These are phyloP conservation scores for Geum urbanum DNA, from an alignment of 306 rosid species.

Conservation along the genomic window DNA sequence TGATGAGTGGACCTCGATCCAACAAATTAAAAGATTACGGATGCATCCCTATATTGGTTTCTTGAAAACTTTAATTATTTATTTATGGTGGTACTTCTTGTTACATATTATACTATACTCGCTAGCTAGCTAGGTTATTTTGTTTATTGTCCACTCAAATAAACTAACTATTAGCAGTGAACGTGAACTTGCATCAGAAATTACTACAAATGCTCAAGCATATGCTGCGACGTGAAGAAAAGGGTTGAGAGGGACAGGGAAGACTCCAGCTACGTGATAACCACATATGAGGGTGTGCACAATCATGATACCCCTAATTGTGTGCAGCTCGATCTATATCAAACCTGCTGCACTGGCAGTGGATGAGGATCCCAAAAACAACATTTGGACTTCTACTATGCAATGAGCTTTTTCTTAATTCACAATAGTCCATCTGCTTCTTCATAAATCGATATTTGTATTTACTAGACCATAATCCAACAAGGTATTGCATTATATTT, in stretches of 20 bases:
- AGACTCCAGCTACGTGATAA: slow-evolving; percentile 68
- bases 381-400: not conserved
- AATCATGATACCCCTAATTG: slow-evolving; percentile 56
- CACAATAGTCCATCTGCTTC: not conserved
- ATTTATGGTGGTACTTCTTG: not conserved
- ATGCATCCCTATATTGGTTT: too few relatives aligned
- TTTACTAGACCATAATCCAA: not conserved
- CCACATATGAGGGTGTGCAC: slow-evolving; percentile 78
- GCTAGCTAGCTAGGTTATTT: too few relatives aligned
- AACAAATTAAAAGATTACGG: too few relatives aligned
- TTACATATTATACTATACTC: too few relatives aligned
- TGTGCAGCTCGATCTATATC: not conserved
- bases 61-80: not conserved
- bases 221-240: slow-evolving; percentile 73
- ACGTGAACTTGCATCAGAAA: slow-evolving; percentile 39
- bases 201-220: slow-evolving; percentile 75
- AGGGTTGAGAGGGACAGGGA: slow-evolving; percentile 77
- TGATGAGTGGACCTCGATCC: too few relatives aligned
- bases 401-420: not conserved
- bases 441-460: not conserved
- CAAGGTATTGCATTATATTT: not conserved
- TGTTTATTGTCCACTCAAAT: not conserved
- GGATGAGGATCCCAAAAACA: slow-evolving; percentile 5
- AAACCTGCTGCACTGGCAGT: not conserved
- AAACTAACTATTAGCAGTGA: not conserved